Percentiles rank a stretch among this genome's conserved stretches.
Conservation (phyloP, 1,284 basidiomycete species). For the Apiotrichum montevideense region DNA sequence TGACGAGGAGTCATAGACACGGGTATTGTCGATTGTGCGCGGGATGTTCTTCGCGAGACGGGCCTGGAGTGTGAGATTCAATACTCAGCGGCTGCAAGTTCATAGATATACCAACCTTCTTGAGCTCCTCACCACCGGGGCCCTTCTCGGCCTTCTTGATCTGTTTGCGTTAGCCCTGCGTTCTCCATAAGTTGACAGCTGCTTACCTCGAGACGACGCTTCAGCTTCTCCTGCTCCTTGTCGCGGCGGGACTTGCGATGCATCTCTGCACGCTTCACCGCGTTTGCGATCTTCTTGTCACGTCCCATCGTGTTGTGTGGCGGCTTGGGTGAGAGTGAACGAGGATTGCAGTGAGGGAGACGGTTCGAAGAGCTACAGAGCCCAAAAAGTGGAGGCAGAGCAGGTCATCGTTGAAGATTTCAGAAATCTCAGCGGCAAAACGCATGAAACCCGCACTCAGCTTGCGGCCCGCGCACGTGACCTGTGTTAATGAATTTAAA, state of each 20-base stretch:
- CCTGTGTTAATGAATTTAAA: no score
- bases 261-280: conserved; percentile 72
- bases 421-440: background rate
- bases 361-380: background rate
- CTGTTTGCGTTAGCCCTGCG: conserved; percentile 7
- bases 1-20: conserved; percentile 75
- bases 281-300: conserved; percentile 63
- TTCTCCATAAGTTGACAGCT: no score
- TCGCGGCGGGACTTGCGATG: conserved; percentile 68
- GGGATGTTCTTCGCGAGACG: conserved; percentile 78
- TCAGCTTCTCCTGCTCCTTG: conserved; percentile 73
- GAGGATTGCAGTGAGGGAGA: background rate
- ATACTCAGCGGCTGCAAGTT: background rate
- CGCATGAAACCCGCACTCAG: no score
- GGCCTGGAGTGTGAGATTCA: conserved; percentile 53
- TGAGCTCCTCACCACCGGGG: conserved; percentile 36
- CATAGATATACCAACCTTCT: conserved; percentile 21
- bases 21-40: conserved; percentile 85
- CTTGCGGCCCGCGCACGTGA: no score
- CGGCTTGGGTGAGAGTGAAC: background rate
- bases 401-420: background rate
- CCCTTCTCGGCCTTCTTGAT: conserved; percentile 40
- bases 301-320: conserved; percentile 31
- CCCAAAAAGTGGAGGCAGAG: background rate
- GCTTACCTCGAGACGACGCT: conserved; percentile 67